Evolutionary conservation across 1,139 yeast species (phyloP), one percentile per base, ranked within the genome.

Genomic region (Spathaspora jeffriesii): DNA sequence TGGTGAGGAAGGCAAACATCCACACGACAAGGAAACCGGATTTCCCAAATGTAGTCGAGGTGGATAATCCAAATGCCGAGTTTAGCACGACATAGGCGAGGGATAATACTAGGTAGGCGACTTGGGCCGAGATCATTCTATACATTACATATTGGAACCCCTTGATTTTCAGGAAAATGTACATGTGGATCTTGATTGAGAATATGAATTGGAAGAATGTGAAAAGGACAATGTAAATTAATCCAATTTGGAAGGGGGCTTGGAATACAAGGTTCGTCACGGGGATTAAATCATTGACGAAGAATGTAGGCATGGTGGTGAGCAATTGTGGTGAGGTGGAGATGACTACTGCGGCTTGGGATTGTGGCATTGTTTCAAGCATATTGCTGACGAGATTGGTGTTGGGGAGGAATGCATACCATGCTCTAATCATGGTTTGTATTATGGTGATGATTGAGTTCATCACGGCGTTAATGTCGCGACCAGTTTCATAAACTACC

Each of bases 1-100:
- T 76, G 9, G 74, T 62, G 47, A 79, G 59, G 54, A 60, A 79
- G 0, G 73, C 65, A 47, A 72, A 56, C 57, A 68, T 59, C 84
- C 84, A 79, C 43, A 66, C 57, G 6, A 79, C 80, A 27, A 79
- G 65, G 57, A 79, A 78, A 1, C 83, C 83, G 48, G 76, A 70
- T 11, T 58, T 53, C 43, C 83, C 82, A 43, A 77, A 67, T 0
- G 76, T n/a, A n/a, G n/a, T 58, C 8, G 53, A 59, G 23, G 48
- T 50, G 51, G 60, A 62, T 9, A 78, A 60, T 32, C 71, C 75
- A 57, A 75, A 80, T 0, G 83, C 82, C 11, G 70, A 62, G 50
- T 73, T 75, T 50, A 77, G 60, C 10, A 67, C 55, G 23, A 76
- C 68, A 51, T 66, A 76, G 1, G 74, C 70, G 31, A 80, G 59